A percentile compares a stretch with the other conserved stretches of the same genome.
These are phyloP conservation scores for Botrytis aclada DNA, from an alignment of 2,329 filamentous ascomycete species.

Conservation along the genomic window DNA sequence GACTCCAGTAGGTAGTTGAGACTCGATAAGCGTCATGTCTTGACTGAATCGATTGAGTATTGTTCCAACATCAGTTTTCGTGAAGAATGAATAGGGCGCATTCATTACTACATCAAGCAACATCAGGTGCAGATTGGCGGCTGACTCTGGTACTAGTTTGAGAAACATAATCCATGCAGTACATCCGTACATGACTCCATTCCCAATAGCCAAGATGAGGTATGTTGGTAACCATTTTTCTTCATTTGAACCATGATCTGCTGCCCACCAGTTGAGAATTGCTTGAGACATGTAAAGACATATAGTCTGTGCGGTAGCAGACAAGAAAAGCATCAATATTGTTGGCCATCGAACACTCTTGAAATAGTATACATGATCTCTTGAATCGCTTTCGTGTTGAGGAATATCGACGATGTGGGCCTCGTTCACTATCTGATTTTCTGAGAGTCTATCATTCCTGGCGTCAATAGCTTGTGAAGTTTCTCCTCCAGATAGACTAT, in stretches of 20 bases:
- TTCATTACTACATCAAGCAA: constrained; percentile 46
- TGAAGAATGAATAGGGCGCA: constrained; percentile 39
- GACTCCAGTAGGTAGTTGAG: constrained; percentile 25
- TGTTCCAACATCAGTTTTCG: neutral
- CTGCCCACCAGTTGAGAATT: neutral
- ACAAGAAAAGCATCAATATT: neutral
- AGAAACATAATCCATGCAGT: neutral
- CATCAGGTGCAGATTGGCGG: constrained; percentile 44
- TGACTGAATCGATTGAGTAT: constrained; percentile 29
- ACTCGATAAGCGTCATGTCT: constrained; percentile 32
- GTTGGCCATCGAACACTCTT: neutral
- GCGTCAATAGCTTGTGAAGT: neutral
- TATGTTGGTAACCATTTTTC: neutral
- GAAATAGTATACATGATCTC: neutral
- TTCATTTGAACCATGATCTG: neutral
- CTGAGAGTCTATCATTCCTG: neutral
- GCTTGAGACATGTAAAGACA: neutral
- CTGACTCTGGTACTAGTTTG: neutral
- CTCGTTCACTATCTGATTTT: neutral
- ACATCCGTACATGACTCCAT: neutral
- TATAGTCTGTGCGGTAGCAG: neutral
- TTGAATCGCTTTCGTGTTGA: neutral
- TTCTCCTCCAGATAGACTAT: neutral
- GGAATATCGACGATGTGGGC: neutral
- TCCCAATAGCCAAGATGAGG: neutral